Evolutionary conservation across 164 flowering plant genomes (phyloP).

Genomic region (Malania oleifera): DNA sequence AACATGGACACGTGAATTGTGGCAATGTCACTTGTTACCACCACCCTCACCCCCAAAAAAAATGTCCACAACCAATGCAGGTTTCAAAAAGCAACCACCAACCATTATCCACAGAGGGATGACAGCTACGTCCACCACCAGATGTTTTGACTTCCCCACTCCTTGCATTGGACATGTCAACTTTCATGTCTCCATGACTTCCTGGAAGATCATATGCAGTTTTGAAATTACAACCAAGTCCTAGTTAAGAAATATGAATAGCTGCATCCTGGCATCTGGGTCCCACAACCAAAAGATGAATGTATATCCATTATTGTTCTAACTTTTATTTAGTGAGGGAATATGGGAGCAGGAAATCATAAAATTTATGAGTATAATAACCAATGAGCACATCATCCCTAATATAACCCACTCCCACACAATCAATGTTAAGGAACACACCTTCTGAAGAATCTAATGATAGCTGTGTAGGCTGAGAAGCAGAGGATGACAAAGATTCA

Average conservation of each 20-base stretch:
- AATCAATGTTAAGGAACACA: constrained; percentile 9
- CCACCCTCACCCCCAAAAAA: not conserved
- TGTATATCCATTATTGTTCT: not conserved
- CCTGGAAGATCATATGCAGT: constrained; percentile 9
- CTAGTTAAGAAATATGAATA: not conserved
- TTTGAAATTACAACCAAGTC: not conserved
- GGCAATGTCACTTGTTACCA: too few species aligned
- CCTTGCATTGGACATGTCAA: constrained; percentile 29
- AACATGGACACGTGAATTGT: not conserved
- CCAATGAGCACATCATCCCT: not conserved
- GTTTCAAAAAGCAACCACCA: constrained; percentile 1
- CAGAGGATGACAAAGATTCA: constrained; percentile 51
- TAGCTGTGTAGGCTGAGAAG: constrained; percentile 34
- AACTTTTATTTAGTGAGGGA: not conserved
- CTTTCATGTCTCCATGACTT: constrained; percentile 34
- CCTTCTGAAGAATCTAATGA: constrained; percentile 50
- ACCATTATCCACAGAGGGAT: constrained; percentile 46
- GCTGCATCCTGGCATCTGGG: not conserved
- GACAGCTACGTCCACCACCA: constrained; percentile 46
- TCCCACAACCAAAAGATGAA: not conserved
- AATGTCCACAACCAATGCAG: not conserved
- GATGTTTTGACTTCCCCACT: constrained; percentile 36
- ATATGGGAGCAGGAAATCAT: not conserved
- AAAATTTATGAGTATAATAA: not conserved
- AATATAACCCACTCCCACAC: not conserved